Evolutionary conservation across 495 filamentous ascomycete genomes (phyloP).

Genomic region (Penicillium longicatenatum): DNA sequence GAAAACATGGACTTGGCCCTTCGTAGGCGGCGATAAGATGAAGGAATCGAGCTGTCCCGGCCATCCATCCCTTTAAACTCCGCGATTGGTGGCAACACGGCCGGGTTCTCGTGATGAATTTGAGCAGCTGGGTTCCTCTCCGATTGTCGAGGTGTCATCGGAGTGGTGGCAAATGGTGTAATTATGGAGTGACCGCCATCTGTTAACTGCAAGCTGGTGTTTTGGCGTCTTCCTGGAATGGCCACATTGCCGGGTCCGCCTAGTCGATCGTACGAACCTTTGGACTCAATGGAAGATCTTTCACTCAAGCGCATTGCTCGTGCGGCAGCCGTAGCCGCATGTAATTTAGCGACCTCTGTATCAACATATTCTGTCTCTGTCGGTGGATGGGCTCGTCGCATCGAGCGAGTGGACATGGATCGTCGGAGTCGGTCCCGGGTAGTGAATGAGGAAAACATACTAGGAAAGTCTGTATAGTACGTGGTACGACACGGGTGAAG

Average conservation of each 20-base stretch:
- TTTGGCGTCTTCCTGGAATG: constrained; percentile 32
- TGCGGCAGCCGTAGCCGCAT: constrained; percentile 69
- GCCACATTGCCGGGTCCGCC: constrained; percentile 43
- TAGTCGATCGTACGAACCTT: constrained; percentile 33
- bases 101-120: constrained; percentile 17
- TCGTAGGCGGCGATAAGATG: constrained; percentile 73
- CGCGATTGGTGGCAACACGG: constrained; percentile 35
- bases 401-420: constrained; percentile 65
- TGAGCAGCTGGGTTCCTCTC: background rate
- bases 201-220: constrained; percentile 16
- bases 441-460: constrained; percentile 33
- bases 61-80: constrained; percentile 55
- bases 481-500: constrained; percentile 8
- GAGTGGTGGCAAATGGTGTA: constrained; percentile 2
- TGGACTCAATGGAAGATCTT: constrained; percentile 36
- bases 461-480: constrained; percentile 28
- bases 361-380: constrained; percentile 47
- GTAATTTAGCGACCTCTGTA: constrained; percentile 55
- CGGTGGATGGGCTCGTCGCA: constrained; percentile 39
- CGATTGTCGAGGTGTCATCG: constrained; percentile 9
- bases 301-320: constrained; percentile 63
- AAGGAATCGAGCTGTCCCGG: constrained; percentile 64
- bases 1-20: constrained; percentile 74
- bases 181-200: constrained; percentile 9
- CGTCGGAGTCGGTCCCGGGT: constrained; percentile 53